A percentile compares a stretch with the other conserved stretches of the same genome.
These are phyloP conservation scores for Verticillium dahliae DNA, from an alignment of 2,329 filamentous ascomycete genomes.

Conservation along the genomic window DNA sequence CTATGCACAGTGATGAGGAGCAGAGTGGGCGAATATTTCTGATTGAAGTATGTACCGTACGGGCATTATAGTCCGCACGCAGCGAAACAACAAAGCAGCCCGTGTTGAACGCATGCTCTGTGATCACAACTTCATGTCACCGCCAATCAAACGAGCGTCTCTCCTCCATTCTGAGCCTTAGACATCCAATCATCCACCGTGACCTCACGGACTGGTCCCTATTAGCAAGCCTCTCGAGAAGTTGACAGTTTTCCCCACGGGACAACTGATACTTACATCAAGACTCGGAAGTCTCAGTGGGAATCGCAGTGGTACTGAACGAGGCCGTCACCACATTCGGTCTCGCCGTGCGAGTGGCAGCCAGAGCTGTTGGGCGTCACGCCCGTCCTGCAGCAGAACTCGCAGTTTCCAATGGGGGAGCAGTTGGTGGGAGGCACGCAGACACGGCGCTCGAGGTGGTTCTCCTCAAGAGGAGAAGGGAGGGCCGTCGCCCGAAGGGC, in stretches of 20 bases:
- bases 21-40: not conserved
- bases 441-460: not conserved
- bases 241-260: too few relatives aligned
- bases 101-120: not conserved
- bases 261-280: not conserved
- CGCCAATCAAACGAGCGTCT: not conserved
- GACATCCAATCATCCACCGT: not conserved
- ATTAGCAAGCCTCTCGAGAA: not conserved
- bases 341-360: conserved; percentile 6
- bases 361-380: conserved; percentile 3
- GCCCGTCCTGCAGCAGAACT: conserved; percentile 4
- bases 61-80: not conserved
- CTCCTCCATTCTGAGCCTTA: not conserved
- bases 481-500: conserved; percentile 1
- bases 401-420: conserved; percentile 4
- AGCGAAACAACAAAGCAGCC: not conserved
- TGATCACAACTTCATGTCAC: not conserved
- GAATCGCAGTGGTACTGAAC: conserved; percentile 5
- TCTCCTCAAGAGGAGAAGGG: not conserved
- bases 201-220: not conserved
- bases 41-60: not conserved
- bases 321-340: not conserved
- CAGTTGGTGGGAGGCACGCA: conserved; percentile 3
- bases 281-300: not conserved
- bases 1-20: too few relatives aligned